These are phyloP conservation scores for Pyrus communis DNA, from an alignment of 306 rosid genomes.

Conservation along the genomic window DNA sequence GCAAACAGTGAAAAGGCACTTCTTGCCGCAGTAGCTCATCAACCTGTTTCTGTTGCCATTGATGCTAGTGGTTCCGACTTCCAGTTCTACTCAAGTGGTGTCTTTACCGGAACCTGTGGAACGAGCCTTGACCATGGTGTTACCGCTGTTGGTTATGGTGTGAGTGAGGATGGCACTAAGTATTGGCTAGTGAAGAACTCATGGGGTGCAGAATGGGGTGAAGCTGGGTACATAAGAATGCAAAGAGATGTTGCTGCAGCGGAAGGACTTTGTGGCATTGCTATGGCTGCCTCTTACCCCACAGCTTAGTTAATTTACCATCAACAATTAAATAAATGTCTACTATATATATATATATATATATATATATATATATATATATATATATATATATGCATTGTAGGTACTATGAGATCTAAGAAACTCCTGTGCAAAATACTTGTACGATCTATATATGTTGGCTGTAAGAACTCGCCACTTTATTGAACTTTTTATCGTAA, in stretches of 20 bases:
- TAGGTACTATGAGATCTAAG: background rate
- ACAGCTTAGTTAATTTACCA: background rate
- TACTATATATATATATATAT: background rate
- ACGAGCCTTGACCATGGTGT: slow-evolving; percentile 35
- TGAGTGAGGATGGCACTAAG: slow-evolving; percentile 18
- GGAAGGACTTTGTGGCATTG: background rate
- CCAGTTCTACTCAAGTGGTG: slow-evolving; percentile 26
- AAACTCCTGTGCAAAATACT: background rate
- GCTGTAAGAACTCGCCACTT: too few relatives aligned
- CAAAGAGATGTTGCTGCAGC: background rate
- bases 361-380: too few relatives aligned
- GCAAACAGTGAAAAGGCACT: slow-evolving; percentile 21
- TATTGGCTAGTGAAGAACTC: slow-evolving; percentile 48
- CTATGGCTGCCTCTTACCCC: background rate
- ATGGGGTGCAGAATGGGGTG: slow-evolving; percentile 43
- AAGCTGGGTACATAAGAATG: slow-evolving; percentile 31
- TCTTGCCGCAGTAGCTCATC: slow-evolving; percentile 21
- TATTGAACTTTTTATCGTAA: too few relatives aligned
- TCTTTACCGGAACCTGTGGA: slow-evolving; percentile 27
- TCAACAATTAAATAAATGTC: background rate
- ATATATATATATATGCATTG: too few relatives aligned
- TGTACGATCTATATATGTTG: too few relatives aligned
- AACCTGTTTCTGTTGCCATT: slow-evolving; percentile 35
- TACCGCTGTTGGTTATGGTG: slow-evolving; percentile 26
- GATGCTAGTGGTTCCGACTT: slow-evolving; percentile 34